phyloP scores from a whole-genome alignment of 2,329 filamentous ascomycete species.

The Cyphellophora europaea region DNA sequence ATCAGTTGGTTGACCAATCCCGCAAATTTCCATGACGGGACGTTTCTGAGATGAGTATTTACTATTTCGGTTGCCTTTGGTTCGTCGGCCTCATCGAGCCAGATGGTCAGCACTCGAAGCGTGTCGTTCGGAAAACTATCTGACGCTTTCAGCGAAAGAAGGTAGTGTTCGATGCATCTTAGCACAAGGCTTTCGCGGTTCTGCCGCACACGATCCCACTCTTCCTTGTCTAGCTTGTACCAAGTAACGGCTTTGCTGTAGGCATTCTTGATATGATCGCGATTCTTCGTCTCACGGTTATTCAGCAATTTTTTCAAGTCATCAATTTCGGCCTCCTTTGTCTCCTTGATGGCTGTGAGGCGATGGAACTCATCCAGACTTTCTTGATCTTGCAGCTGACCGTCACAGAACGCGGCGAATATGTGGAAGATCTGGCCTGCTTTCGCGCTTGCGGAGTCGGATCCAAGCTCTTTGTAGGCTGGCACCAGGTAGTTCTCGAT shows the following conservation, averaged over 20 bases:
- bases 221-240: constrained; percentile 81
- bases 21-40: constrained; percentile 88
- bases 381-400: constrained; percentile 81
- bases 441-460: constrained; percentile 56
- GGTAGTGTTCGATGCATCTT: constrained; percentile 85
- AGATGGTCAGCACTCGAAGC: constrained; percentile 84
- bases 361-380: constrained; percentile 75
- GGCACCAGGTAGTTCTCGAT: constrained; percentile 77
- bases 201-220: constrained; percentile 68
- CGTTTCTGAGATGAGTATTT: constrained; percentile 55
- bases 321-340: constrained; percentile 70
- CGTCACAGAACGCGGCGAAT: constrained; percentile 90
- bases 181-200: constrained; percentile 76
- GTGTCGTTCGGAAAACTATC: constrained; percentile 85
- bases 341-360: constrained; percentile 66
- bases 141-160: constrained; percentile 72
- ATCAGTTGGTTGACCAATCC: constrained; percentile 91
- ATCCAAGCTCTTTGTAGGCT: constrained; percentile 71
- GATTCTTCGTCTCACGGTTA: constrained; percentile 26
- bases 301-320: constrained; percentile 58
- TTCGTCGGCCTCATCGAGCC: constrained; percentile 79
- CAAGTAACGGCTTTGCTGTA: constrained; percentile 67
- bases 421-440: constrained; percentile 87
- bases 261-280: constrained; percentile 33
- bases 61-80: constrained; percentile 70